phyloP scores from a whole-genome alignment of 2,329 filamentous ascomycete species.

The Aspergillus hortae region DNA sequence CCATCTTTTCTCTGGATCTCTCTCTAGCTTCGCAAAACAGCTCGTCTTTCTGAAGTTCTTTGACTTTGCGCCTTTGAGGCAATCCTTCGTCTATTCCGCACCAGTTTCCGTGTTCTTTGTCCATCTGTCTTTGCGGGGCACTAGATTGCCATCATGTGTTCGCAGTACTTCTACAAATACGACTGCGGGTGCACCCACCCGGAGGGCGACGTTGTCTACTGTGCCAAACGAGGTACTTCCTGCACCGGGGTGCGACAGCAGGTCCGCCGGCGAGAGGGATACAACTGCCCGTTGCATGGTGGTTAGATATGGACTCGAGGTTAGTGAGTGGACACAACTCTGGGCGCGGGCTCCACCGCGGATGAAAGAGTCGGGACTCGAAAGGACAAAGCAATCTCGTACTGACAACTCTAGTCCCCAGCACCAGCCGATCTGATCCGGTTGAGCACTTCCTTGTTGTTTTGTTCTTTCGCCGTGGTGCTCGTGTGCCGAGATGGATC shows the following conservation, averaged over 20 bases:
- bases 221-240: constrained; percentile 30
- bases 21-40: neutral
- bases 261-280: constrained; percentile 28
- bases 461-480: neutral
- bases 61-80: neutral
- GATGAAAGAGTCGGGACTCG: too few relatives aligned
- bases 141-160: constrained; percentile 29
- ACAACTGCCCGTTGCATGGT: constrained; percentile 32
- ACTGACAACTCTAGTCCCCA: neutral
- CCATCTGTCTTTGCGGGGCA: neutral
- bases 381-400: neutral
- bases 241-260: constrained; percentile 32
- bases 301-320: constrained; percentile 10
- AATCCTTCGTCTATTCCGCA: constrained; percentile 1
- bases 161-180: constrained; percentile 34
- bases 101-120: neutral
- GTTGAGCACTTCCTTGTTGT: neutral
- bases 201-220: constrained; percentile 32
- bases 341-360: neutral
- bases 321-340: neutral
- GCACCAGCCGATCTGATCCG: neutral
- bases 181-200: constrained; percentile 35
- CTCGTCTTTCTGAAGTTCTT: neutral
- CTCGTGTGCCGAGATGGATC: neutral
- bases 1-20: constrained; percentile 4